phyloP scores from a whole-genome alignment of 2,329 filamentous ascomycete genomes.

The Dendrostoma leiphaemia region DNA sequence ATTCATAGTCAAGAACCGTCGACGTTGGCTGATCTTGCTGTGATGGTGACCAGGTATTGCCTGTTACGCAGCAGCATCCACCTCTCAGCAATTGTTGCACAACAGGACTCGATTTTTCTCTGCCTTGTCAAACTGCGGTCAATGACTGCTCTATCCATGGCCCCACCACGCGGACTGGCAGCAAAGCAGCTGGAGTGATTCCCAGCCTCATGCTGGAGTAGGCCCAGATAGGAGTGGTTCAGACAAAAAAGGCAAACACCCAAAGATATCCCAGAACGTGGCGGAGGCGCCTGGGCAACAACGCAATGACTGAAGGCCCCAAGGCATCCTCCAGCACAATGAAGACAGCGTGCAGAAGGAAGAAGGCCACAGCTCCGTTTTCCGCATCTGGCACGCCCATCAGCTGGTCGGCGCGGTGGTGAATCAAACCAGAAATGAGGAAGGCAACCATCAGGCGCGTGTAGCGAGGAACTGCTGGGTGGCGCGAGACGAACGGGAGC shows the following conservation, averaged over 20 bases:
- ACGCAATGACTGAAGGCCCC: neutral
- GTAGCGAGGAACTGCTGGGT: neutral
- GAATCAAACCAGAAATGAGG: constrained; percentile 4
- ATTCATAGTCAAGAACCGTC: too few relatives aligned
- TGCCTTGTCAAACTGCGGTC: neutral
- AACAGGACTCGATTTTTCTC: neutral
- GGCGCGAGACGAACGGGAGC: neutral
- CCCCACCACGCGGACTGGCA: constrained; percentile 5
- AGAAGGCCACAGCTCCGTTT: constrained; percentile 1
- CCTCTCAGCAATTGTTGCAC: too few relatives aligned
- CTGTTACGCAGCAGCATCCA: too few relatives aligned
- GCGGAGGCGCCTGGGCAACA: neutral
- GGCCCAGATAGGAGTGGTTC: constrained; percentile 1
- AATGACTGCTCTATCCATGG: constrained; percentile 1
- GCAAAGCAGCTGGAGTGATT: neutral
- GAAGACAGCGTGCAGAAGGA: constrained; percentile 8
- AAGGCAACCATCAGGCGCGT: constrained; percentile 3
- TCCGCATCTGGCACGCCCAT: constrained; percentile 1
- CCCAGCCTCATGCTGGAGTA: constrained; percentile 5
- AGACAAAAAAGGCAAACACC: constrained; percentile 3
- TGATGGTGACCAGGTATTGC: too few relatives aligned
- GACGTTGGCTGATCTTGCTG: too few relatives aligned
- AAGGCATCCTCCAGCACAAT: constrained; percentile 9
- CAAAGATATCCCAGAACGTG: neutral
- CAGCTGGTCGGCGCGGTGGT: neutral